These are phyloP conservation scores for Fraxinus latifolia DNA, from an alignment of 305 asterid species.

Conservation along the genomic window DNA sequence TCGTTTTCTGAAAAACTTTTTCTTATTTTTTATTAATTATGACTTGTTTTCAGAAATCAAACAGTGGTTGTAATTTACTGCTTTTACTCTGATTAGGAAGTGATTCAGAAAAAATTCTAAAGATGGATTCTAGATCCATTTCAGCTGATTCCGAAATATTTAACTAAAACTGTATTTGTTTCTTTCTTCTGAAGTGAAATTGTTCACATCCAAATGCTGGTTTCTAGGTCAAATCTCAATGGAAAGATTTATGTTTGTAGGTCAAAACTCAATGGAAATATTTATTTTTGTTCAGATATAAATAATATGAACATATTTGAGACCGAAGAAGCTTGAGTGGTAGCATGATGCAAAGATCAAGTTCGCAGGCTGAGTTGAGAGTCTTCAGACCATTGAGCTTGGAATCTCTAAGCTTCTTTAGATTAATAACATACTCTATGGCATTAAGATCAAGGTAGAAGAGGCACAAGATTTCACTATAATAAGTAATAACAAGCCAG, in stretches of 20 bases:
- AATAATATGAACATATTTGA: not conserved
- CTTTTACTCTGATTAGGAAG: not conserved
- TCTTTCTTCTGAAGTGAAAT: not conserved
- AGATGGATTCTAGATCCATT: not conserved
- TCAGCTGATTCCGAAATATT: not conserved
- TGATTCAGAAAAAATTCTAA: not conserved
- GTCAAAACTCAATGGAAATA: not conserved
- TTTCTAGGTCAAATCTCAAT: not conserved
- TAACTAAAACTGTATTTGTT: not conserved
- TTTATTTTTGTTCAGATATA: not conserved
- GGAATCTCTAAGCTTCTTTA: not conserved
- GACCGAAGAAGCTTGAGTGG: not conserved
- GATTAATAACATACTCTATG: not conserved
- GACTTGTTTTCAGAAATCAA: not conserved
- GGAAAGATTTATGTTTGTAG: not conserved
- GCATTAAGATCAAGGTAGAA: not conserved
- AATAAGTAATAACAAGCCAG: not conserved
- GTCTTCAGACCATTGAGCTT: not conserved
- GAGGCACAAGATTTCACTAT: not conserved
- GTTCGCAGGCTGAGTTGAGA: not conserved
- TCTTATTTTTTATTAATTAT: not conserved
- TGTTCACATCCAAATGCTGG: not conserved
- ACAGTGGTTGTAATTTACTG: not conserved
- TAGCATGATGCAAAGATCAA: not conserved
- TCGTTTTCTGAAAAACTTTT: not conserved